A percentile compares a stretch with the other conserved stretches of the same genome.
phyloP scores from a whole-genome alignment of 208 protist genomes.

The Wallacemonas sp. region DNA sequence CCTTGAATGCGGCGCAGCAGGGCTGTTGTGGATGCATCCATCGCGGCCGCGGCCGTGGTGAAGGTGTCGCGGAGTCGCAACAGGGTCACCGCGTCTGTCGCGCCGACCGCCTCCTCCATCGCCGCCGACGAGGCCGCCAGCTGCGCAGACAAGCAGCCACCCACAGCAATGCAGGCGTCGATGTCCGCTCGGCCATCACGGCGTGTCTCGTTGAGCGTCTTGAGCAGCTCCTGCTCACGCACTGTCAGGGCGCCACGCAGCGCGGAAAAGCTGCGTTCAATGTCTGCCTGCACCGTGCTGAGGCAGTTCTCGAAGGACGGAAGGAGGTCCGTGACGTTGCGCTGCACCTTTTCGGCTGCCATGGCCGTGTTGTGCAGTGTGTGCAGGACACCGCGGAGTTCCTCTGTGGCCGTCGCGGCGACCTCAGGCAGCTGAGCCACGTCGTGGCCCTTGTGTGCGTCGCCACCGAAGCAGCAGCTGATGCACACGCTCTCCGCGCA shows the following conservation, averaged over 20 bases:
- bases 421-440: slow-evolving; percentile 51
- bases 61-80: slow-evolving; percentile 9
- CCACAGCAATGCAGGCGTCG: not conserved
- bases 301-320: slow-evolving; percentile 31
- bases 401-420: not conserved
- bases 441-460: slow-evolving; percentile 56
- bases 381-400: slow-evolving; percentile 24
- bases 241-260: slow-evolving; percentile 20
- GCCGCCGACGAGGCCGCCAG: slow-evolving; percentile 15
- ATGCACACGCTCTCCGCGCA: slow-evolving; percentile 60
- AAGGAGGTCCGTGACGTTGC: slow-evolving; percentile 7
- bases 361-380: not conserved
- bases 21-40: slow-evolving; percentile 16
- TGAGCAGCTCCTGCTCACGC: slow-evolving; percentile 41
- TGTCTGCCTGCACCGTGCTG: slow-evolving; percentile 24
- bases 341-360: slow-evolving; percentile 3
- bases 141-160: not conserved
- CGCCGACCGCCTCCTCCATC: slow-evolving; percentile 11
- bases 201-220: slow-evolving; percentile 4
- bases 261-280: slow-evolving; percentile 25
- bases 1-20: not conserved
- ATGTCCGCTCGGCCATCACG: not conserved
- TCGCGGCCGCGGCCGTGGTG: slow-evolving; percentile 12
- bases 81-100: slow-evolving; percentile 14
- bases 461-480: slow-evolving; percentile 70